Conservation (phyloP, 345 rosid species). For the Geranium brycei region DNA sequence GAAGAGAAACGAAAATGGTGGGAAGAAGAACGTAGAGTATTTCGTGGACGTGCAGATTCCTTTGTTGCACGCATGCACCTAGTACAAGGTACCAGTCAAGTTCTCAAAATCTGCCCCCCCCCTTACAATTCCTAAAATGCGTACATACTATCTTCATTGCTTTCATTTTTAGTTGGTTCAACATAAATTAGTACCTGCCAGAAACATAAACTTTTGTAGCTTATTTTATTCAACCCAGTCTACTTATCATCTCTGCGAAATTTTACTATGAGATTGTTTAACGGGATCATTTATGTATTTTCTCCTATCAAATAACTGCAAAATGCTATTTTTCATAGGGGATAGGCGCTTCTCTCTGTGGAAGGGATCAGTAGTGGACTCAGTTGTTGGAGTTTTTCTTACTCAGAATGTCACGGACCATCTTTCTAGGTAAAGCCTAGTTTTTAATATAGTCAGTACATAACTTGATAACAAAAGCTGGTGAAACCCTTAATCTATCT, state of each 20-base stretch:
- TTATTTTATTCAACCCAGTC: no score
- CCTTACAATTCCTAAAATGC: neutral
- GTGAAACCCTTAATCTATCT: constrained; percentile 10
- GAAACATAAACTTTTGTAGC: neutral
- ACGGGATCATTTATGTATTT: neutral
- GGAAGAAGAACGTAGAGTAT: constrained; percentile 72
- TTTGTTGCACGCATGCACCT: constrained; percentile 96
- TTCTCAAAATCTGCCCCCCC: neutral
- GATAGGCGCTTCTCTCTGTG: constrained; percentile 88
- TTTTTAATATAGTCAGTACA: constrained; percentile 12
- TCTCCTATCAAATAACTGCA: constrained; percentile 3
- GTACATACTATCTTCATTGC: no score
- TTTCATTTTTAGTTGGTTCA: neutral
- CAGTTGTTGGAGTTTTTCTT: constrained; percentile 91
- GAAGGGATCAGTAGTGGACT: constrained; percentile 97
- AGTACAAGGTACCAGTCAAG: constrained; percentile 59
- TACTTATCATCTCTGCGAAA: neutral
- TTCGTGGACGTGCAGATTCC: constrained; percentile 68
- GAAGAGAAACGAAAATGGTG: constrained; percentile 59
- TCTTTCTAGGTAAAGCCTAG: constrained; percentile 57
- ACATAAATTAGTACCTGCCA: neutral
- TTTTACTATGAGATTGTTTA: neutral
- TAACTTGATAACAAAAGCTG: neutral
- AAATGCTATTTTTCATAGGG: constrained; percentile 34
- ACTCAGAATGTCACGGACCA: constrained; percentile 97